Percentiles rank a stretch among this genome's conserved stretches.
Conservation (phyloP, 2,329 filamentous ascomycete species). For the Alternaria sp. region DNA sequence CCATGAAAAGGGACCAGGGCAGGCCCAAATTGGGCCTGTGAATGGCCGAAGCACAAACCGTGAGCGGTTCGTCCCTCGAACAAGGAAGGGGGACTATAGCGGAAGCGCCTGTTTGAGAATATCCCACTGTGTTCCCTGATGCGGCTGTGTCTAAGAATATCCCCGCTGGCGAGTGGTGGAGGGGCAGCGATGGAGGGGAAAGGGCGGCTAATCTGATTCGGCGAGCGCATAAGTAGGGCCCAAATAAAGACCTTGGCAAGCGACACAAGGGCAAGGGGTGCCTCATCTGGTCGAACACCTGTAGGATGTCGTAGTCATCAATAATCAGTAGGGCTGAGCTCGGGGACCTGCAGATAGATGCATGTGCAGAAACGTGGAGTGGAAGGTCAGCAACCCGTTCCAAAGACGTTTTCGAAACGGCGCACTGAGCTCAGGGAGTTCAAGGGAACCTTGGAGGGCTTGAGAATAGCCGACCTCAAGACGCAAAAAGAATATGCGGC, state of each 20-base stretch:
- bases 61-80: constrained; percentile 33
- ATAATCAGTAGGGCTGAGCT: constrained; percentile 41
- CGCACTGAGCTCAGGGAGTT: neutral
- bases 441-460: neutral
- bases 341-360: constrained; percentile 29
- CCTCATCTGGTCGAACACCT: constrained; percentile 16
- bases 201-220: constrained; percentile 43
- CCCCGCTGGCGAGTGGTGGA: constrained; percentile 31
- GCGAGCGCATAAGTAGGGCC: constrained; percentile 18
- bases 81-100: constrained; percentile 32
- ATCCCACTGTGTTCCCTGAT: constrained; percentile 30
- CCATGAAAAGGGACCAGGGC: constrained; percentile 38
- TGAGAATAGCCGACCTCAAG: constrained; percentile 8
- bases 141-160: constrained; percentile 49
- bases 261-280: constrained; percentile 21
- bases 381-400: constrained; percentile 27
- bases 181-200: constrained; percentile 30
- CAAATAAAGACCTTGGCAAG: constrained; percentile 37
- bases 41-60: constrained; percentile 36
- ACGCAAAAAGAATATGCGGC: constrained; percentile 8
- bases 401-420: constrained; percentile 7
- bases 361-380: constrained; percentile 10
- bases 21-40: constrained; percentile 36
- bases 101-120: constrained; percentile 48
- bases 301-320: constrained; percentile 33